Evolutionary conservation across 768 basidiomycete species (phyloP).

Genomic region (Chiua virens): DNA sequence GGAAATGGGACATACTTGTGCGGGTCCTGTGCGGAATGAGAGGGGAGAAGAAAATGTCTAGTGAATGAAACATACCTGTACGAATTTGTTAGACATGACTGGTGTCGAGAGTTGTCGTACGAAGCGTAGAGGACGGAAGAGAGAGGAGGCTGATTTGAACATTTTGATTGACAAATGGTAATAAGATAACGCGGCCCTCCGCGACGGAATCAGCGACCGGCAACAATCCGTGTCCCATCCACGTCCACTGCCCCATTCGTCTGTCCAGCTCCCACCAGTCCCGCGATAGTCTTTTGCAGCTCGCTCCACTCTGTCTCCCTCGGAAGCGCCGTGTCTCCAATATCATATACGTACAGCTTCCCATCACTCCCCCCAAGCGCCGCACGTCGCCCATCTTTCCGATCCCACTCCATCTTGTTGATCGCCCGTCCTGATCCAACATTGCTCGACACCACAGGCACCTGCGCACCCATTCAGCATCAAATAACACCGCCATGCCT

Average conservation of each 20-base stretch:
- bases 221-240: constrained; percentile 31
- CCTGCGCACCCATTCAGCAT: constrained; percentile 46
- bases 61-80: constrained; percentile 6
- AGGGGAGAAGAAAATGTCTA: too few species aligned
- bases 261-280: constrained; percentile 55
- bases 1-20: constrained; percentile 46
- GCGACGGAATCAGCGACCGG: constrained; percentile 33
- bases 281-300: constrained; percentile 81
- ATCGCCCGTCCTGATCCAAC: constrained; percentile 81
- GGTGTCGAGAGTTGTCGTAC: constrained; percentile 6
- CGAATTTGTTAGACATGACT: constrained; percentile 20
- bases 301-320: constrained; percentile 93
- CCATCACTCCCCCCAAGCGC: constrained; percentile 94
- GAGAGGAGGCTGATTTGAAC: neutral
- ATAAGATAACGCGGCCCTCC: constrained; percentile 6
- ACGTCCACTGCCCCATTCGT: constrained; percentile 35
- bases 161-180: neutral
- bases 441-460: constrained; percentile 84
- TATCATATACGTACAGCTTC: constrained; percentile 89
- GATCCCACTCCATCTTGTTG: constrained; percentile 96
- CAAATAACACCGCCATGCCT: neutral
- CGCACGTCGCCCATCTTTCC: constrained; percentile 86
- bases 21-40: constrained; percentile 29
- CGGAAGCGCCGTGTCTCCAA: constrained; percentile 87
- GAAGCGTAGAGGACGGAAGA: constrained; percentile 2